These are phyloP conservation scores for Pseudocercospora macadamiae DNA, from an alignment of 2,329 filamentous ascomycete species.

Conservation along the genomic window DNA sequence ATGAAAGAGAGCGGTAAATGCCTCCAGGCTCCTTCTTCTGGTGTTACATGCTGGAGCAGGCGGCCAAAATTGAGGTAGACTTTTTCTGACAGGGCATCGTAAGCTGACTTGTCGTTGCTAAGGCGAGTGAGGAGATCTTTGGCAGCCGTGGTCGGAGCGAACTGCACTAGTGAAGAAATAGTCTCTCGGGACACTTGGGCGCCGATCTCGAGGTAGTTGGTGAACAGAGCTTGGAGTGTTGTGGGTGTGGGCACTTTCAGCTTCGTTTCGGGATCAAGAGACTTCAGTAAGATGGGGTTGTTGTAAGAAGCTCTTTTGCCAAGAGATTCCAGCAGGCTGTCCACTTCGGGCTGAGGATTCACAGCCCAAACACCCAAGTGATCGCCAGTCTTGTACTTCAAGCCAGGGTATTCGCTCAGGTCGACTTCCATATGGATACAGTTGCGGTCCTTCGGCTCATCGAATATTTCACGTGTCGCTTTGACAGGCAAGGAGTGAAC, in stretches of 20 bases:
- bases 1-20: constrained; percentile 58
- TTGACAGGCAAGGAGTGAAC: constrained; percentile 39
- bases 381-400: constrained; percentile 50
- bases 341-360: constrained; percentile 45
- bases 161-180: constrained; percentile 42
- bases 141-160: constrained; percentile 42
- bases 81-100: constrained; percentile 35
- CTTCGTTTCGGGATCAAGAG: constrained; percentile 35
- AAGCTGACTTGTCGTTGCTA: constrained; percentile 40
- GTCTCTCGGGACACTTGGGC: constrained; percentile 46
- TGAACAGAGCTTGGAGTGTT: constrained; percentile 45
- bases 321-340: constrained; percentile 37
- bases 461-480: constrained; percentile 41
- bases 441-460: constrained; percentile 39
- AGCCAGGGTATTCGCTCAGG: constrained; percentile 38
- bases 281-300: constrained; percentile 34
- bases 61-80: constrained; percentile 45
- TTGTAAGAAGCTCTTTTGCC: constrained; percentile 28
- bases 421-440: constrained; percentile 49
- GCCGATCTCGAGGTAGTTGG: constrained; percentile 53
- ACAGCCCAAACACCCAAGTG: constrained; percentile 47
- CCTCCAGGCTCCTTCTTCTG: constrained; percentile 35
- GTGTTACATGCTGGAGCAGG: constrained; percentile 37
- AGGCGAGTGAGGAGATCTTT: constrained; percentile 37
- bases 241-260: constrained; percentile 44